A percentile compares a stretch with the other conserved stretches of the same genome.
These are phyloP conservation scores for Plasmodium vivax DNA, from an alignment of 169 alveolate species.

Conservation along the genomic window DNA sequence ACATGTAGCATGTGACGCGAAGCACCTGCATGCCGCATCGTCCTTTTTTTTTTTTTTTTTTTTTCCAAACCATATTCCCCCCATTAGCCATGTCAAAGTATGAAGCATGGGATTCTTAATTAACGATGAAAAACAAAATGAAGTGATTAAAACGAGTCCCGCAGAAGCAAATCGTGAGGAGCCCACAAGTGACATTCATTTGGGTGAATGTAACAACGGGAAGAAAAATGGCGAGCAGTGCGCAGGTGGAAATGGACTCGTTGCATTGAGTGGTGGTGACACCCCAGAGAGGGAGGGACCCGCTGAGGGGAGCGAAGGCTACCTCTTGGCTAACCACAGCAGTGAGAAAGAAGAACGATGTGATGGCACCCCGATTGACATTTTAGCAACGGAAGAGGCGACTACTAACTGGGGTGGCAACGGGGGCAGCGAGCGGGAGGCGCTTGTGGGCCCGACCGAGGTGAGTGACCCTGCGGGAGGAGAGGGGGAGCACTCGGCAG, in stretches of 20 bases:
- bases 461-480: background rate
- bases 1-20: background rate
- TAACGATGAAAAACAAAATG: constrained; percentile 31
- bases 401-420: background rate
- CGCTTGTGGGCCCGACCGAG: background rate
- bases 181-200: background rate
- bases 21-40: background rate
- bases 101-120: constrained; percentile 62
- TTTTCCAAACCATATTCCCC: background rate
- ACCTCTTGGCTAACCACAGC: background rate
- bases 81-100: constrained; percentile 16
- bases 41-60: constrained; percentile 5
- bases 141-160: constrained; percentile 5
- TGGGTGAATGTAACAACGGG: background rate
- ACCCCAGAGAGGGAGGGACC: background rate
- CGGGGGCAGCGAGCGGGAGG: background rate
- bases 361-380: background rate
- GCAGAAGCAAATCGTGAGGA: background rate
- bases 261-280: background rate
- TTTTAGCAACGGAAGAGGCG: too few species aligned
- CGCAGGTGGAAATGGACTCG: background rate
- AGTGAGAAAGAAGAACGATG: background rate
- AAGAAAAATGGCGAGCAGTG: background rate
- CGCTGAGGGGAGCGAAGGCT: background rate
- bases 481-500: background rate